Evolutionary conservation across 2,329 filamentous ascomycete species (phyloP).

Genomic region (Botrytis deweyae): DNA sequence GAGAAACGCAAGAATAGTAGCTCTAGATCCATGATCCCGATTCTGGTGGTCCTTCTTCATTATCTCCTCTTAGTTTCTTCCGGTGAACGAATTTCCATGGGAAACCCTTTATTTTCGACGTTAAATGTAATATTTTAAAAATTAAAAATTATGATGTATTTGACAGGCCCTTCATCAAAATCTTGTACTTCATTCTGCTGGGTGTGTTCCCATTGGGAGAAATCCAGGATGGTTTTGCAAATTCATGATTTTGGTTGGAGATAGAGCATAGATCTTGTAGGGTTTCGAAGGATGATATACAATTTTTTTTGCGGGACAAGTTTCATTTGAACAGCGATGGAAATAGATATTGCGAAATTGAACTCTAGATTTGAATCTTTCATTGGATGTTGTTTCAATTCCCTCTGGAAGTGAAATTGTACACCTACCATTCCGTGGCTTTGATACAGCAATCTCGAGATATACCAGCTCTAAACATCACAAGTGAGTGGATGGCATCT

Average conservation of each 20-base stretch:
- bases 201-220: not conserved
- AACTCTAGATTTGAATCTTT: not conserved
- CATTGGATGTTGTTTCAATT: not conserved
- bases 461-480: not conserved
- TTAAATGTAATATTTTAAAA: not conserved
- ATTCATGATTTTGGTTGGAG: not conserved
- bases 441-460: no score
- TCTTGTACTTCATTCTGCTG: fast-evolving
- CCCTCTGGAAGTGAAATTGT: not conserved
- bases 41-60: no score
- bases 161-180: not conserved
- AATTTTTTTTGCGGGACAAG: not conserved
- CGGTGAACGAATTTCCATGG: no score
- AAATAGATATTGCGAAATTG: not conserved
- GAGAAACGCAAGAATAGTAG: no score
- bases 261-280: not conserved
- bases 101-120: no score
- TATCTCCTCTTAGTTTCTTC: no score
- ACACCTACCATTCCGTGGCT: no score
- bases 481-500: not conserved
- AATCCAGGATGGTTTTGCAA: not conserved
- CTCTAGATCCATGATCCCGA: no score
- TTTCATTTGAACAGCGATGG: not conserved
- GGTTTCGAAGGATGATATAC: not conserved
- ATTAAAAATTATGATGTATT: not conserved